Conservation (phyloP, 1,284 basidiomycete species). For the Cryptococcus sp. region DNA sequence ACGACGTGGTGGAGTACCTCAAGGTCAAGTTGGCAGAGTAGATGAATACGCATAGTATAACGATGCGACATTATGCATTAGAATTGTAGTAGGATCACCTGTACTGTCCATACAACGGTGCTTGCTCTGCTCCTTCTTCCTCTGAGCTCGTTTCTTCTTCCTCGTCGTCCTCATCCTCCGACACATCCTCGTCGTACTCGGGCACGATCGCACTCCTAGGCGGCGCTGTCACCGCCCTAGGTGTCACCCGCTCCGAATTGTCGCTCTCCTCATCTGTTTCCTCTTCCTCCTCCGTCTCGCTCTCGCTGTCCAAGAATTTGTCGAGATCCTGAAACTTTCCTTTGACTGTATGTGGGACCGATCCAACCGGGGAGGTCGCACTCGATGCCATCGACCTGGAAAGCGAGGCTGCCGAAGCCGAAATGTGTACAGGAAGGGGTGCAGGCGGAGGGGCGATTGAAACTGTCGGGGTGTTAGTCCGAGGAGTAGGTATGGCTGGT, state of each 20-base stretch:
- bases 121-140: slow-evolving; percentile 1
- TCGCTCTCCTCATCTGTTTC: slow-evolving; percentile 22
- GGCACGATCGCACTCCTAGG: slow-evolving; percentile 30
- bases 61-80: not conserved
- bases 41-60: no score
- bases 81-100: not conserved
- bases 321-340: slow-evolving; percentile 44
- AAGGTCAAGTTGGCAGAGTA: slow-evolving; percentile 34
- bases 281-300: slow-evolving; percentile 29
- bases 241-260: slow-evolving; percentile 15
- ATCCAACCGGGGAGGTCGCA: slow-evolving; percentile 20
- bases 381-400: slow-evolving; percentile 9
- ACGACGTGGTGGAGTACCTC: slow-evolving; percentile 64
- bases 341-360: slow-evolving; percentile 14
- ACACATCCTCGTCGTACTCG: slow-evolving; percentile 28
- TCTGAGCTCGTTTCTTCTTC: slow-evolving; percentile 16
- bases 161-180: slow-evolving; percentile 14
- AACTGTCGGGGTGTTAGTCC: slow-evolving; percentile 6
- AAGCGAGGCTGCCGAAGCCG: slow-evolving; percentile 7
- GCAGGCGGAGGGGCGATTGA: slow-evolving; percentile 9
- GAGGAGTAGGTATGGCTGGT: slow-evolving; percentile 5
- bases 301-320: slow-evolving; percentile 43
- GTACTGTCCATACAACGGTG: slow-evolving; percentile 8
- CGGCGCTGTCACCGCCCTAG: slow-evolving; percentile 16
- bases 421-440: slow-evolving; percentile 13